These are phyloP conservation scores for Hysterangium stoloniferum DNA, from an alignment of 768 basidiomycete genomes.

Conservation along the genomic window DNA sequence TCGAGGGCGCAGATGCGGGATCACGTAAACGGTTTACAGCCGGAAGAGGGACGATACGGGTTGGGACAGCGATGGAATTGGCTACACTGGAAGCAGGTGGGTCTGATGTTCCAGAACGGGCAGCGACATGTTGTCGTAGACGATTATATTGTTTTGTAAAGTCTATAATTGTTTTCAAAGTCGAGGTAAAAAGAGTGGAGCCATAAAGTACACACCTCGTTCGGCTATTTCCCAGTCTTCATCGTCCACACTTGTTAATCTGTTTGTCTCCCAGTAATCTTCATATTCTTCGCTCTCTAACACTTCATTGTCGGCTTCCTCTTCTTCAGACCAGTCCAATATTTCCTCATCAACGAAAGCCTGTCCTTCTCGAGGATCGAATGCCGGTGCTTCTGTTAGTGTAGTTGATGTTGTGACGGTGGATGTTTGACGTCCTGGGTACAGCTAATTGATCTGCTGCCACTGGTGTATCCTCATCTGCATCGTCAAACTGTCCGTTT, in stretches of 20 bases:
- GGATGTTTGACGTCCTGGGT: no score
- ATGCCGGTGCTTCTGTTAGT: slow-evolving; percentile 8
- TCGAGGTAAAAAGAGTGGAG: slow-evolving; percentile 3
- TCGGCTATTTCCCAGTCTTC: slow-evolving; percentile 88
- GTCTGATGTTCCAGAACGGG: slow-evolving; percentile 50
- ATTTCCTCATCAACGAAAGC: slow-evolving; percentile 27
- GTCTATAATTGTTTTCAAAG: slow-evolving; percentile 42
- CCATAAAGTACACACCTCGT: slow-evolving; percentile 52
- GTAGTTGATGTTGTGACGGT: no score
- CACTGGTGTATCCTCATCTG: no score
- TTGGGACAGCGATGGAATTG: slow-evolving; percentile 3
- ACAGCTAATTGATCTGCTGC: no score
- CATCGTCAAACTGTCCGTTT: no score
- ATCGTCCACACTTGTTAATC: slow-evolving; percentile 50
- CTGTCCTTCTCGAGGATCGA: slow-evolving; percentile 22
- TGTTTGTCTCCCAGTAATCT: slow-evolving; percentile 43
- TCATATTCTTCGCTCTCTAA: slow-evolving; percentile 24
- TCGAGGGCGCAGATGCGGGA: slow-evolving; percentile 17
- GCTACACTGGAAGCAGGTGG: slow-evolving; percentile 10
- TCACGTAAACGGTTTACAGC: slow-evolving; percentile 62
- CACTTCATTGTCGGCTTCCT: slow-evolving; percentile 32
- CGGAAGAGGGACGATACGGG: slow-evolving; percentile 47
- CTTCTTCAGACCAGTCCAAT: slow-evolving; percentile 22
- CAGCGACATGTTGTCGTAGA: slow-evolving; percentile 82
- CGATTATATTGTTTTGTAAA: slow-evolving; percentile 99